A percentile compares a stretch with the other conserved stretches of the same genome.
These are phyloP conservation scores for Penicillium olsonii DNA, from an alignment of 2,329 filamentous ascomycete genomes.

Conservation along the genomic window DNA sequence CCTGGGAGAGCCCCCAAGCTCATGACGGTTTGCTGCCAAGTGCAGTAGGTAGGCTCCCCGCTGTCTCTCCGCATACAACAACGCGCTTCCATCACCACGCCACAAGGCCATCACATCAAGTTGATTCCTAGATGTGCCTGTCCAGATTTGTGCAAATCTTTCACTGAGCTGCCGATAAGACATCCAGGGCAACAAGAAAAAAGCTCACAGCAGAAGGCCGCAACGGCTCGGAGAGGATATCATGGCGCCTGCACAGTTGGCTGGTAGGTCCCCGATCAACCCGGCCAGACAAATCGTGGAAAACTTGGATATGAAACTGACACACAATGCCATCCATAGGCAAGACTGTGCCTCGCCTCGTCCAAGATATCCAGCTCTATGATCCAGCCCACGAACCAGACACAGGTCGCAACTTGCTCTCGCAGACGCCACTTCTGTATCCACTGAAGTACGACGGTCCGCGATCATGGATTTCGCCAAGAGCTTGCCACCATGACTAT, in stretches of 20 bases:
- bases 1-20: slow-evolving; percentile 12
- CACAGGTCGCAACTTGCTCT: slow-evolving; percentile 57
- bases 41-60: slow-evolving; percentile 30
- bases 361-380: slow-evolving; percentile 49
- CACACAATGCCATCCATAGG: slow-evolving; percentile 35
- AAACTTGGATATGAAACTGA: slow-evolving; percentile 6
- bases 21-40: slow-evolving; percentile 24
- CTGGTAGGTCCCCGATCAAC: slow-evolving; percentile 31
- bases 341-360: slow-evolving; percentile 54
- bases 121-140: neutral
- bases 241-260: slow-evolving; percentile 35
- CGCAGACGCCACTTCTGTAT: slow-evolving; percentile 58
- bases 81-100: slow-evolving; percentile 13
- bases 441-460: slow-evolving; percentile 35
- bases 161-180: neutral
- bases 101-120: slow-evolving; percentile 3
- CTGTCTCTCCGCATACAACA: slow-evolving; percentile 22
- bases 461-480: slow-evolving; percentile 38
- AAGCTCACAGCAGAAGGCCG: neutral
- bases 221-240: slow-evolving; percentile 12
- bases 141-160: neutral
- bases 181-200: neutral
- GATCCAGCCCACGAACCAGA: slow-evolving; percentile 45
- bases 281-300: neutral
- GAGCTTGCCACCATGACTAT: slow-evolving; percentile 62